These are phyloP conservation scores for Salicornia ramosissima DNA, from an alignment of 148 eudicot species.

Conservation along the genomic window DNA sequence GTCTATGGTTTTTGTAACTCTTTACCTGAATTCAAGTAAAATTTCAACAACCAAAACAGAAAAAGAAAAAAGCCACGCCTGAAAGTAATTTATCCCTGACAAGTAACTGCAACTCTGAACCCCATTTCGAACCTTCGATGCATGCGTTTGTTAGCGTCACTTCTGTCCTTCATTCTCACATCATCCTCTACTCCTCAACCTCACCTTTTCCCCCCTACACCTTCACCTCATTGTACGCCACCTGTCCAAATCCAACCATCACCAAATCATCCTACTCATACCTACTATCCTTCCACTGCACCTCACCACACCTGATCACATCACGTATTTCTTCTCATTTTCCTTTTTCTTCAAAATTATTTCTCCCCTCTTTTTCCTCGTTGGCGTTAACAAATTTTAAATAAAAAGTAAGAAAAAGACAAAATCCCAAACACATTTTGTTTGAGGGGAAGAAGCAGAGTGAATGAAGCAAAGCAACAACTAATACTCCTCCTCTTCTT, in stretches of 20 bases:
- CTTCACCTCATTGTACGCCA: background rate
- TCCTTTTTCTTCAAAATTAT: background rate
- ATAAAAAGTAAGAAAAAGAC: slow-evolving; percentile 15
- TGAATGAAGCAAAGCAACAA: background rate
- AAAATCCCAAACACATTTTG: slow-evolving; percentile 11
- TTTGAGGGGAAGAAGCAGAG: background rate
- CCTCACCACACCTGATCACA: background rate
- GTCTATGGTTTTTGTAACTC: too few relatives aligned
- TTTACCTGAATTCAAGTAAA: background rate
- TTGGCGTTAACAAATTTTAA: background rate
- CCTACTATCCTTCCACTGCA: background rate
- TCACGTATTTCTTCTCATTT: background rate
- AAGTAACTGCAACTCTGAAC: slow-evolving; percentile 2
- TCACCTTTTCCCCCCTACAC: background rate
- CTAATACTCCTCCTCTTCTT: too few relatives aligned
- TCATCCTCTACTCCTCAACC: background rate
- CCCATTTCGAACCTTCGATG: slow-evolving; percentile 21
- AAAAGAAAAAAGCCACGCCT: background rate
- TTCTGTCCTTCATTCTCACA: background rate
- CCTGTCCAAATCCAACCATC: background rate
- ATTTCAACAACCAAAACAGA: background rate
- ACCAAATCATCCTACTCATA: background rate
- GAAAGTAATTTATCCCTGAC: slow-evolving; percentile 8
- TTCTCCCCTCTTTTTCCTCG: background rate
- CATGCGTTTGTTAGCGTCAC: slow-evolving; percentile 16